Base-by-base conservation (phyloP, 768 basidiomycete genomes). In the Hygrophorus pudorinus region DNA sequence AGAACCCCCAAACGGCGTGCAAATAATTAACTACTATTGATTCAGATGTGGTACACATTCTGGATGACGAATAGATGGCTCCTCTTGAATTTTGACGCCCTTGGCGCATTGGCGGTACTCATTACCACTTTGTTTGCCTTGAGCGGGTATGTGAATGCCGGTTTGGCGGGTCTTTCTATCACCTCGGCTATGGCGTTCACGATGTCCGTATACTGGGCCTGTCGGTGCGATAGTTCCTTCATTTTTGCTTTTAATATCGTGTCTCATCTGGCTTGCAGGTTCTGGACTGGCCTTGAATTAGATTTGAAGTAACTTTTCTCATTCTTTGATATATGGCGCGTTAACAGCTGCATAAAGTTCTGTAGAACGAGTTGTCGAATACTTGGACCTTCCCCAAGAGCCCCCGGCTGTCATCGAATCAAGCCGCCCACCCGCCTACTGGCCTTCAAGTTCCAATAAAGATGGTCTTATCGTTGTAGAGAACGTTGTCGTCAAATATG, bases 11-110 rank as follows among this genome's bases (percentile, higher is more conserved):
- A 43, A 17, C 42, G 16, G 17, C 20, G 2, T 34, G 11, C 48
- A 16, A 12, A 14, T 39, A 40, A 17, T 39, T 29, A 48, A 6
- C 36, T 18, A 2, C 16, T 45, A 38, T 40, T 16, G 21, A n/a
- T 5, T 34, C 47, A 79, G 80, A 84, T 86, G 83, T 86, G 81
- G 82, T 86, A 88, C 56, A 73, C 66, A 11, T 85, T 85, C 61
- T 90, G 89, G 89, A 89, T 91, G 87, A 81, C 78, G 7, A 90
- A 87, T 52, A 68, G 89, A 40, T 90, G 85, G 87, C 69, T 94
- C 2, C 63, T 92, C 29, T 61, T 93, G 45, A 79, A 85, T 49
- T 93, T 90, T 56, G 91, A 96, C 59, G 51, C 67, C 1, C 72
- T 93, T 8, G 87, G 88, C 21, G 84, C 76, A 21, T 45, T 81